Conservation (phyloP, 1,139 yeast species). For the Entelexis sorbosivorans region DNA sequence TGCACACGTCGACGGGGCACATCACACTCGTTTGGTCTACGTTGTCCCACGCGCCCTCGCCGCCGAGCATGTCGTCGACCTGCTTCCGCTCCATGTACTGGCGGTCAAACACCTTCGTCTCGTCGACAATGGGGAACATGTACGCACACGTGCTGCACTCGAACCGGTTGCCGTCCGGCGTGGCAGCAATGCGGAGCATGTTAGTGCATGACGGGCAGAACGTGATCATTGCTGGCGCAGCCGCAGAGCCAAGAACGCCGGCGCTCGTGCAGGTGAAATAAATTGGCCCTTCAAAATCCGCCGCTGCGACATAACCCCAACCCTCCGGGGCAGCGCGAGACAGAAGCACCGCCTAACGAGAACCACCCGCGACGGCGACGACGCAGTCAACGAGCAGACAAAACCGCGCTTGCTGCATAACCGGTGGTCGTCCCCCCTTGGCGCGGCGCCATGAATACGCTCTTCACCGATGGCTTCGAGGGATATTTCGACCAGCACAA, state of each 20-base stretch:
- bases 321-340: neutral
- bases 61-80: slow-evolving; percentile 94
- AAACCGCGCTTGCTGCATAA: neutral
- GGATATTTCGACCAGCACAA: slow-evolving; percentile 86
- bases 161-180: slow-evolving; percentile 36
- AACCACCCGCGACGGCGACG: too few relatives aligned
- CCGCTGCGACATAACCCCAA: neutral
- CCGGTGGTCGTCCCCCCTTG: too few relatives aligned
- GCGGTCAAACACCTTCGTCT: slow-evolving; percentile 69
- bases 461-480: slow-evolving; percentile 75
- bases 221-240: slow-evolving; percentile 51
- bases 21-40: slow-evolving; percentile 66
- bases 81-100: slow-evolving; percentile 74
- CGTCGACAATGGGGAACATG: slow-evolving; percentile 72
- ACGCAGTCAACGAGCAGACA: too few relatives aligned
- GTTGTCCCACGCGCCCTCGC: slow-evolving; percentile 97
- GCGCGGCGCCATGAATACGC: slow-evolving; percentile 24
- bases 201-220: slow-evolving; percentile 91
- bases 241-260: slow-evolving; percentile 1
- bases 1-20: slow-evolving; percentile 81
- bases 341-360: too few relatives aligned
- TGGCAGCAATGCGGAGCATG: slow-evolving; percentile 43
- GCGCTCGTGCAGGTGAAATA: neutral
- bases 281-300: neutral
- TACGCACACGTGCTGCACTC: slow-evolving; percentile 93